A percentile compares a stretch with the other conserved stretches of the same genome.
These are phyloP conservation scores for Auricularia cornea DNA, from an alignment of 768 basidiomycete species.

Conservation along the genomic window DNA sequence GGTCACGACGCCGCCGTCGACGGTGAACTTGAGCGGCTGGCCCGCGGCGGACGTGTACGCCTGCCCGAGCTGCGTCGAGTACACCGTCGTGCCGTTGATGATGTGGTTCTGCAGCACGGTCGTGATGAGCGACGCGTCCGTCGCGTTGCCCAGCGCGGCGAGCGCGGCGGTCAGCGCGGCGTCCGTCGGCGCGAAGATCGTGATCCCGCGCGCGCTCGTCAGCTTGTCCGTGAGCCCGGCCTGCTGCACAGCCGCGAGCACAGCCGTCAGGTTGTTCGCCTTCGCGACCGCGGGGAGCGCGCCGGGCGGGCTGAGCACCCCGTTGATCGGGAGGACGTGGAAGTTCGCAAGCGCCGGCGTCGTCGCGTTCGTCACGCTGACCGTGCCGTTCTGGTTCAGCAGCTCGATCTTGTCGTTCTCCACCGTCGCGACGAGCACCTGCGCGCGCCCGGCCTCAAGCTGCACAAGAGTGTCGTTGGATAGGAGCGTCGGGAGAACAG, in stretches of 20 bases:
- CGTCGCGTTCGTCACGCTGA: conserved; percentile 28
- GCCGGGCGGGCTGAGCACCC: conserved; percentile 46
- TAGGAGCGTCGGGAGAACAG: conserved; percentile 58
- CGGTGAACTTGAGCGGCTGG: conserved; percentile 38
- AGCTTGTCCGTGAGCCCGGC: conserved; percentile 32
- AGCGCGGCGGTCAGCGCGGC: conserved; percentile 35
- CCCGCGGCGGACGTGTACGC: conserved; percentile 51
- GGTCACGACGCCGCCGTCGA: conserved; percentile 51
- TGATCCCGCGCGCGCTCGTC: conserved; percentile 42
- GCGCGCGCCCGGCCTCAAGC: conserved; percentile 50
- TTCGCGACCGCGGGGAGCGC: conserved; percentile 36
- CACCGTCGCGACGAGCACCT: conserved; percentile 45
- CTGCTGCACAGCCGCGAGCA: conserved; percentile 25
- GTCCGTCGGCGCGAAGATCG: conserved; percentile 59
- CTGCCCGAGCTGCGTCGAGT: conserved; percentile 42
- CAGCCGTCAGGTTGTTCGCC: conserved; percentile 33
- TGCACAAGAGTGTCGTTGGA: conserved; percentile 37
- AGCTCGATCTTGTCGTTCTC: conserved; percentile 33
- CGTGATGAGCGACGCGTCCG: conserved; percentile 39
- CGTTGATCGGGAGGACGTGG: conserved; percentile 40
- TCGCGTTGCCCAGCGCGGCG: conserved; percentile 23
- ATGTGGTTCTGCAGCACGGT: conserved; percentile 51
- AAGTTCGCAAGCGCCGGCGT: conserved; percentile 31
- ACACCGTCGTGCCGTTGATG: conserved; percentile 61
- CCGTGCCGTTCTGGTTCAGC: conserved; percentile 41